Evolutionary conservation across 2,329 filamentous ascomycete species (phyloP), one percentile per base, ranked within the genome.

Genomic region (Sarocladium oryzae): DNA sequence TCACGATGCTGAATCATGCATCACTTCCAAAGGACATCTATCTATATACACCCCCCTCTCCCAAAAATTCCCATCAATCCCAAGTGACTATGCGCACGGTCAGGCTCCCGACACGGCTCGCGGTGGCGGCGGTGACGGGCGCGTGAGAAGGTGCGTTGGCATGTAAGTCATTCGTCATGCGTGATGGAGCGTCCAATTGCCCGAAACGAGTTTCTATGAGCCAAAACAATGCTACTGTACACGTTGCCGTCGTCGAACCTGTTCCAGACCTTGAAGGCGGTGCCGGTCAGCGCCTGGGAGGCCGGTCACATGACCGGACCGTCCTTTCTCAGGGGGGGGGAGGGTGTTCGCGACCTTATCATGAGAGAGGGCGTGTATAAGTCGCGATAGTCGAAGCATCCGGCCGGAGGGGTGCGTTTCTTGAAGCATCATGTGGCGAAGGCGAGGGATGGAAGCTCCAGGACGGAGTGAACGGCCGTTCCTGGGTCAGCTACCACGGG

Each of bases 391-490:
- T 11, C n/a, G n/a, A n/a, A n/a, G n/a, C n/a, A n/a, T 28, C 23
- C 40, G 21, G 40, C 7, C 28, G 7, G 28, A 30, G 23, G 7
- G n/a, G n/a, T n/a, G n/a, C n/a, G n/a, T n/a, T n/a, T n/a, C n/a
- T n/a, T n/a, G n/a, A n/a, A n/a, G n/a, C n/a, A 43, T 43, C 40
- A 43, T 43, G 40, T 43, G 40, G 40, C 40, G 26, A 43, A 4
- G 11, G 23, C 21, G 15, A 30, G 7, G 28, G 13, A 30, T n/a
- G n/a, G 28, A 30, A 30, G 13, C 7, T 13, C 13, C 28, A 9
- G 21, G 21, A 43, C 40, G 40, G 40, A 43, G 40, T 28, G 21
- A 28, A 24, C 40, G 40, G 40, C 40, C 40, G 40, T 43, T 6
- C 28, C 28, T 13, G 13, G 28, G 20, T 28, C 7, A 26, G 40